phyloP scores from a whole-genome alignment of 2,329 filamentous ascomycete species.

The Ceratocystis diversiconidia region DNA sequence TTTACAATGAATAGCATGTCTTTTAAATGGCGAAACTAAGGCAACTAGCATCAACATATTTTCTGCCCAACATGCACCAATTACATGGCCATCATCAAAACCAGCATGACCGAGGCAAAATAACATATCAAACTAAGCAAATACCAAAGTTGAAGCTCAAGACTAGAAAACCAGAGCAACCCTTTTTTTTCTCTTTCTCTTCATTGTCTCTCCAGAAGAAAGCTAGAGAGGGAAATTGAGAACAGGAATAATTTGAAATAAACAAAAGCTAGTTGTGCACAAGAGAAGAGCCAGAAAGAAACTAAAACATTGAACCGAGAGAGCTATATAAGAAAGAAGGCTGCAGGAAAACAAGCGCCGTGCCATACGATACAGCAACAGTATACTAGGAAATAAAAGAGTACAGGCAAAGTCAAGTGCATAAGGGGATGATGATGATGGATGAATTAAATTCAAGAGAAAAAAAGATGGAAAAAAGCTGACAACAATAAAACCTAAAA shows the following conservation, averaged over 20 bases:
- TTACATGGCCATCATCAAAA: neutral
- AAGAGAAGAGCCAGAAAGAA: neutral
- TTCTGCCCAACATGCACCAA: too few species aligned
- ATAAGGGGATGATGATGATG: neutral
- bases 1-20: neutral
- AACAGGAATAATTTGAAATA: too few species aligned
- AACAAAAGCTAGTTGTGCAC: neutral
- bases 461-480: conserved; percentile 10
- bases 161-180: too few species aligned
- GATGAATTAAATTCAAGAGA: conserved; percentile 1
- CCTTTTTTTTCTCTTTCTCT: too few species aligned
- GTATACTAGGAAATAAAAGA: neutral
- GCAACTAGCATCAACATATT: too few species aligned
- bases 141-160: neutral
- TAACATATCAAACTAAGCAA: neutral
- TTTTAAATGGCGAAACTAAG: too few species aligned
- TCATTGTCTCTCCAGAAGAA: too few species aligned
- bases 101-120: neutral
- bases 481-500: conserved; percentile 19
- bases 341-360: neutral
- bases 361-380: neutral
- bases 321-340: neutral
- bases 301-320: neutral
- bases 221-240: too few species aligned
- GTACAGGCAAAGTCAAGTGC: neutral